Evolutionary conservation across 805 yeast genomes (phyloP), one percentile per base, ranked within the genome.

Genomic region (Candida endomychidarum): DNA sequence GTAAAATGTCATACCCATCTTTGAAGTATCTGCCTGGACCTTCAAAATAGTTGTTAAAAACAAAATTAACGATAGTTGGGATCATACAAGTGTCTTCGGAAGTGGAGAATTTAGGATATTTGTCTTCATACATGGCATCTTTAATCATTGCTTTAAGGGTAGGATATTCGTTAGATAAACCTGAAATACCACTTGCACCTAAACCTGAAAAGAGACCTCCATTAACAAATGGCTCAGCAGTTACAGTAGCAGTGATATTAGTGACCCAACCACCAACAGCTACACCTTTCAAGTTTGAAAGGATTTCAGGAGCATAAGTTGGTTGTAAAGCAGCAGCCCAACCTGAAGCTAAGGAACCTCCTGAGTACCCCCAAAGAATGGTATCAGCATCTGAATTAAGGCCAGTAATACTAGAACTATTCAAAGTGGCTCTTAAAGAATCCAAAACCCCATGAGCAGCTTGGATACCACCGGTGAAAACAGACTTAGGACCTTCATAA

Each of bases 261-360:
- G 63, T 55, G 9, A 59, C 63, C 50, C 61, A 54, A 3, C 71
- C 71, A 8, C 71, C 71, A 17, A 64, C 20, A 1, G 65, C 64
- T 12, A 53, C 65, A 16, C 71, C 72, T 15, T 45, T 40, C 4
- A 46, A 54, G 37, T 40, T 55, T 9, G 47, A 40, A 37, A 22
- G 34, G 19, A 51, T 45, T 47, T 67, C 71, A 2, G 65, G 63
- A 4, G 71, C 70, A 41, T 66, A 66, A 1, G 44, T 34, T 8
- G 69, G 69, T 42, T 61, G 68, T 19, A 63, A 46, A 7, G 60
- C 53, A 3, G 65, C 59, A 10, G 69, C 70, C 72, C 72, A 67
- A 5, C 63, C 57, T 12, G 63, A 38, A 10, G 72, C 67, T 21
- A 65, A 42, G 1, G 67, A 52, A 8, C 70, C 72, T n/a, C 72